Evolutionary conservation across 2,329 filamentous ascomycete species (phyloP).

Genomic region (Fusarium coffeatum): DNA sequence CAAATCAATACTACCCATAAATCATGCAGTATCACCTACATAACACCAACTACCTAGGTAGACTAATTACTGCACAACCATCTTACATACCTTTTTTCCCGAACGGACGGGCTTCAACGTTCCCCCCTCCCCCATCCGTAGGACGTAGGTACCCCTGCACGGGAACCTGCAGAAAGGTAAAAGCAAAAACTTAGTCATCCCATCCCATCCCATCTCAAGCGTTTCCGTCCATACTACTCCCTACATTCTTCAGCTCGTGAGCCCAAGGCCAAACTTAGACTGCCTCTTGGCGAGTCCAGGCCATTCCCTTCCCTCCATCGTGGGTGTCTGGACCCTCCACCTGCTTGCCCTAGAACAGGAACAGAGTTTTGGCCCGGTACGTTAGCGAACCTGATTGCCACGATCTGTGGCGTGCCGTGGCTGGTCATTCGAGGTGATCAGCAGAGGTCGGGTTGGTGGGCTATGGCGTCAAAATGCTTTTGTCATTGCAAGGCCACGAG

Average conservation of each 20-base stretch:
- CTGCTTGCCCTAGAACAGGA: constrained; percentile 16
- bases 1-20: constrained; percentile 25
- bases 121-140: constrained; percentile 5
- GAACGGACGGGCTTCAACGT: constrained; percentile 23
- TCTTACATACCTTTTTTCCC: background rate
- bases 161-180: constrained; percentile 37
- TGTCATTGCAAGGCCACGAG: background rate
- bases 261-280: constrained; percentile 16
- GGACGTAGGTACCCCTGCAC: background rate
- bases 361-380: constrained; percentile 27
- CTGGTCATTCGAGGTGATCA: constrained; percentile 2
- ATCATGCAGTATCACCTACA: constrained; percentile 34
- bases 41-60: background rate
- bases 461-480: constrained; percentile 18
- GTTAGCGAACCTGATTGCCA: constrained; percentile 32
- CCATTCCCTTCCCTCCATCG: constrained; percentile 12
- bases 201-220: constrained; percentile 15
- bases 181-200: constrained; percentile 13
- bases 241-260: constrained; percentile 28
- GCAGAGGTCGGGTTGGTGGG: background rate
- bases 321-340: constrained; percentile 7
- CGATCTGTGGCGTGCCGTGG: constrained; percentile 19
- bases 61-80: constrained; percentile 18
- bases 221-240: constrained; percentile 8
- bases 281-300: constrained; percentile 29